A percentile compares a stretch with the other conserved stretches of the same genome.
Conservation (phyloP, 1,139 yeast species). For the Kurtzmaniella quercitrusa region DNA sequence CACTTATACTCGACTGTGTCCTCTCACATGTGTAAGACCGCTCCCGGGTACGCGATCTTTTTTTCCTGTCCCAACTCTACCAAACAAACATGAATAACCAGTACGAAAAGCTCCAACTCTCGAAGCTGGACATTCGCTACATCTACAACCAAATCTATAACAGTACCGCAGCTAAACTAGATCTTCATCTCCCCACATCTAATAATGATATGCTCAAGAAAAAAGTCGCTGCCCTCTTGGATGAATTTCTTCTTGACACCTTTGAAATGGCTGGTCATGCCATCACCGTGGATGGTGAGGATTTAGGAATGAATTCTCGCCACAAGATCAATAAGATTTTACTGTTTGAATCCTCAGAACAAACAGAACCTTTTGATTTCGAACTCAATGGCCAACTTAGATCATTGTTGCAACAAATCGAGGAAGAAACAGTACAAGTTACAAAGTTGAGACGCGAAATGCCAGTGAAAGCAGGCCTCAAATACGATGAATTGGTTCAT, state of each 20-base stretch:
- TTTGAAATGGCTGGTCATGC: slow-evolving; percentile 52
- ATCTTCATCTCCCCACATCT: slow-evolving; percentile 45
- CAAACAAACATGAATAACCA: slow-evolving; percentile 16
- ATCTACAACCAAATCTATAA: slow-evolving; percentile 41
- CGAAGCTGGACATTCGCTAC: slow-evolving; percentile 46
- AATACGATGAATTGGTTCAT: slow-evolving; percentile 25
- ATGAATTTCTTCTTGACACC: slow-evolving; percentile 41
- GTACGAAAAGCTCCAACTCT: slow-evolving; percentile 41
- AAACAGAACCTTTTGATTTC: slow-evolving; percentile 61
- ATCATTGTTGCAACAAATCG: slow-evolving; percentile 50
- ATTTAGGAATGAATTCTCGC: slow-evolving; percentile 15
- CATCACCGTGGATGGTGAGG: slow-evolving; percentile 47
- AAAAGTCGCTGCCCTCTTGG: slow-evolving; percentile 41
- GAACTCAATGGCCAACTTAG: slow-evolving; percentile 53
- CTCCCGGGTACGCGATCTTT: too few relatives aligned
- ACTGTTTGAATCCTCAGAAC: slow-evolving; percentile 32
- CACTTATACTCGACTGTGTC: too few relatives aligned
- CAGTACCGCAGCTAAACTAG: slow-evolving; percentile 39
- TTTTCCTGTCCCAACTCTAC: too few relatives aligned
- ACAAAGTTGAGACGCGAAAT: slow-evolving; percentile 49
- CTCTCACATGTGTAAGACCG: too few relatives aligned
- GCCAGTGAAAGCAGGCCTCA: slow-evolving; percentile 35
- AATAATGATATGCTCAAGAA: slow-evolving; percentile 43
- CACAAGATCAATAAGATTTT: slow-evolving; percentile 19
- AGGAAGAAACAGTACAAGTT: slow-evolving; percentile 51